Percentiles rank a stretch among this genome's conserved stretches.
phyloP scores from a whole-genome alignment of 805 yeast genomes.

The Saccharomycopsis sp. region DNA sequence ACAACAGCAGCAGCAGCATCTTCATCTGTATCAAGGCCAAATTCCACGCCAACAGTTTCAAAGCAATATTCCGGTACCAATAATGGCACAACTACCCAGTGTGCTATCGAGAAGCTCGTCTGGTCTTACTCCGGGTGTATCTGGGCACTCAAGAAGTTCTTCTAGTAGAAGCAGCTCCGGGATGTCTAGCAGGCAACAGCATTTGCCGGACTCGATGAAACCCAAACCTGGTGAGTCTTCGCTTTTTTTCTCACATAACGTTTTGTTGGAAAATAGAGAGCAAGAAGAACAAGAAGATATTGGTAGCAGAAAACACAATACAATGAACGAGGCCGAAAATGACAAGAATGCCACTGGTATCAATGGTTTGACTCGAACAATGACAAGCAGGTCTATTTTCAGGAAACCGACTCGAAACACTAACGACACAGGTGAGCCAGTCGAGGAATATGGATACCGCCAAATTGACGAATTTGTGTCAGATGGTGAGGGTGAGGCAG shows the following conservation, averaged over 20 bases:
- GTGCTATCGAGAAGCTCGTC: background rate
- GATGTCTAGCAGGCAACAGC: constrained; percentile 1
- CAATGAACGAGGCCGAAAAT: too few relatives aligned
- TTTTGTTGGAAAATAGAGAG: background rate
- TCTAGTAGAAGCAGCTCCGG: constrained; percentile 13
- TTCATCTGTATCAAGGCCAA: background rate
- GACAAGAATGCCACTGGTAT: too few relatives aligned
- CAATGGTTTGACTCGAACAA: background rate
- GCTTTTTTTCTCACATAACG: background rate
- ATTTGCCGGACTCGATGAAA: background rate
- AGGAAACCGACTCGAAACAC: background rate
- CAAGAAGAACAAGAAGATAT: background rate
- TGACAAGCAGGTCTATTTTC: background rate
- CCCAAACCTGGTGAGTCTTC: background rate
- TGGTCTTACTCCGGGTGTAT: background rate
- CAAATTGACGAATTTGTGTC: background rate
- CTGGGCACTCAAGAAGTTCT: constrained; percentile 1
- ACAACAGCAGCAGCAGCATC: background rate
- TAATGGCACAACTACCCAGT: background rate
- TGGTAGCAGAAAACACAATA: background rate
- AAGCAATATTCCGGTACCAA: background rate
- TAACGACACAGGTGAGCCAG: background rate
- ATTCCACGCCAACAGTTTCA: background rate
- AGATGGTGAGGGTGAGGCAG: background rate
- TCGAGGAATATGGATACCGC: background rate